Evolutionary conservation across 345 rosid species (phyloP), one percentile per base, ranked within the genome.

Genomic region (Eucalyptus shirleyi): DNA sequence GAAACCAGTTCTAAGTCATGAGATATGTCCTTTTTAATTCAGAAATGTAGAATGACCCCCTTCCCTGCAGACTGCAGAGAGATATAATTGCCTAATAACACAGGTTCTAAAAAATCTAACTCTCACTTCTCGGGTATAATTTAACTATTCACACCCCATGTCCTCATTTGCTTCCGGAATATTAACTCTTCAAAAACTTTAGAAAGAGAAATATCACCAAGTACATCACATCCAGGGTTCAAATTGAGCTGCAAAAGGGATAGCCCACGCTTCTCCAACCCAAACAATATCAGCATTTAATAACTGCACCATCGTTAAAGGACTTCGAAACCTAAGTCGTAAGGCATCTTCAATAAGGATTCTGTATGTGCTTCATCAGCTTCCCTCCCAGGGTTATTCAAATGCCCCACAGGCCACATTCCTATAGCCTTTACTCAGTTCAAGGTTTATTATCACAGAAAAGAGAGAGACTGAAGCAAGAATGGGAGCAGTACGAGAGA

Each of bases 101-200:
- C 45, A 10, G 45, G 44, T 19, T 37, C 82, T 37, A 10, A 72
- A 32, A 37, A 72, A 10, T 37, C 15, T 24, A 72, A 37, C 6
- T 72, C 15, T 19, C 8, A 0, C 45, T 37, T 72, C 45, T 37
- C 8, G 0, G 15, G 5, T 9, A 72, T 34, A 72, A 4, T 37
- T 12, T 72, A 72, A 21, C 42, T 11, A 37, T 72, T 72, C 15
- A 37, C 45, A 72, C 45, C 83, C 24, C 5, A 7, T 37, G 83
- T 72, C 83, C 45, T 37, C 24, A 10, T 37, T 37, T 72, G 28
- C 45, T 3, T 72, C 28, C 83, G 1, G 83, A 19, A 72, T 37
- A 72, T 42, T 37, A 12, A 10, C 45, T 72, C 83, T 72, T 69
- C 13, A 1, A 69, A 67, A 69, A 69, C 28, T 37, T 72, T 37